Percentiles rank a stretch among this genome's conserved stretches.
Evolutionary conservation across 352 stramenopile species (phyloP).

Genomic region (Pythium sukuiense): DNA sequence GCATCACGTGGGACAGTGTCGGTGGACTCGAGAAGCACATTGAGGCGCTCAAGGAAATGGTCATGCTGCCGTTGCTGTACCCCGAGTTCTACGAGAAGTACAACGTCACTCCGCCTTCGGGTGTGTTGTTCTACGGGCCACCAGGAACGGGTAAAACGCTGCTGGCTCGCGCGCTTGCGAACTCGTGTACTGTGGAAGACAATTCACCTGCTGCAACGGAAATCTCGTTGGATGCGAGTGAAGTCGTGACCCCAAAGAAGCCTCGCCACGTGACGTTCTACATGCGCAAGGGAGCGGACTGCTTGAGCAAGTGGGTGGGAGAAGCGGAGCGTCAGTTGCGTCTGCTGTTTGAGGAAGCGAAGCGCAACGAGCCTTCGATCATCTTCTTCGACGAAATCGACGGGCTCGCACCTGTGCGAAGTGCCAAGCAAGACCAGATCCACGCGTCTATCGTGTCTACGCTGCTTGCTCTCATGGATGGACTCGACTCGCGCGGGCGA

Average conservation of each 20-base stretch:
- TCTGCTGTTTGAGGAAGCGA: conserved; percentile 91
- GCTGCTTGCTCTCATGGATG: conserved; percentile 92
- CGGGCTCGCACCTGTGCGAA: conserved; percentile 89
- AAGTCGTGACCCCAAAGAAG: conserved; percentile 23
- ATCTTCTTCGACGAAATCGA: conserved; percentile 97
- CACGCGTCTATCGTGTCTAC: conserved; percentile 93
- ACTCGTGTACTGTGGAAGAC: conserved; percentile 66
- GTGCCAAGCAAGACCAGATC: conserved; percentile 93
- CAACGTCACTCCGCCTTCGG: conserved; percentile 76
- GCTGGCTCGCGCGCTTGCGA: conserved; percentile 86
- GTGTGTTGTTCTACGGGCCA: conserved; percentile 89
- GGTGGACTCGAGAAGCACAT: conserved; percentile 86
- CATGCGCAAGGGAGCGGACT: conserved; percentile 93
- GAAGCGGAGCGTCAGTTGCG: conserved; percentile 91
- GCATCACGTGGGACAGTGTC: conserved; percentile 85
- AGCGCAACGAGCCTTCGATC: conserved; percentile 89
- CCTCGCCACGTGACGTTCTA: conserved; percentile 90
- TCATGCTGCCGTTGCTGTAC: conserved; percentile 91
- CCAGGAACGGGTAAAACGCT: conserved; percentile 93
- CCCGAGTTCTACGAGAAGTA: conserved; percentile 93
- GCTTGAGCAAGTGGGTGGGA: conserved; percentile 91
- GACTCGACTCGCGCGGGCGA: conserved; percentile 80
- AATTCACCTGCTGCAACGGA: conserved; percentile 17
- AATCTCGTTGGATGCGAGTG: conserved; percentile 20
- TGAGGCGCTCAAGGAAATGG: conserved; percentile 92